These are phyloP conservation scores for Thielaviopsis punctulata DNA, from an alignment of 2,329 filamentous ascomycete species.

Conservation along the genomic window DNA sequence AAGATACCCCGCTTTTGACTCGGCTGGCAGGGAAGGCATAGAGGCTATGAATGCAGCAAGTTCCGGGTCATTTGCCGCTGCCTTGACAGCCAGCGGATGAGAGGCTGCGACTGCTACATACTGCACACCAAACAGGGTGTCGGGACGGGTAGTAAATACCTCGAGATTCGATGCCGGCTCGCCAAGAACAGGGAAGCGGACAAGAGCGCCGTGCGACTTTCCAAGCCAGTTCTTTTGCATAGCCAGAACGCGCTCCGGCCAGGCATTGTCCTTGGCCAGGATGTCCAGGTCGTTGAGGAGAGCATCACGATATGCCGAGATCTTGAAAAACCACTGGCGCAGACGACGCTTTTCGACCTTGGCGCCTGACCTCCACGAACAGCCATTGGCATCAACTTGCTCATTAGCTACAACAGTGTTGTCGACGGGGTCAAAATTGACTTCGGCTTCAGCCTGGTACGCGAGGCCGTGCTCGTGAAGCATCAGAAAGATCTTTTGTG, in stretches of 20 bases:
- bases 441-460: slow-evolving; percentile 66
- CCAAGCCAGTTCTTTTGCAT: slow-evolving; percentile 87
- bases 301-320: slow-evolving; percentile 59
- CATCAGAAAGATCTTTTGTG: slow-evolving; percentile 68
- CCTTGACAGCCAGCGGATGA: slow-evolving; percentile 48
- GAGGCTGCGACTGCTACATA: slow-evolving; percentile 63
- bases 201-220: slow-evolving; percentile 52
- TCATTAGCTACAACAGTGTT: slow-evolving; percentile 83
- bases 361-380: slow-evolving; percentile 74
- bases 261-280: slow-evolving; percentile 44
- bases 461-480: slow-evolving; percentile 58
- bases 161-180: slow-evolving; percentile 34
- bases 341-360: slow-evolving; percentile 63
- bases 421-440: slow-evolving; percentile 84
- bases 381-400: slow-evolving; percentile 74
- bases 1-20: slow-evolving; percentile 50
- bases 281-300: slow-evolving; percentile 54
- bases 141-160: slow-evolving; percentile 70
- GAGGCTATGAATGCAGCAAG: slow-evolving; percentile 52
- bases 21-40: slow-evolving; percentile 35
- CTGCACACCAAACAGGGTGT: slow-evolving; percentile 76
- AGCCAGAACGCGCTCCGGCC: slow-evolving; percentile 67
- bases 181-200: slow-evolving; percentile 49
- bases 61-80: slow-evolving; percentile 41
- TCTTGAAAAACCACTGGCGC: slow-evolving; percentile 82